Base-by-base conservation (phyloP, 176 grass and related monocot genomes). In the barley (Hordeum vulgare) region DNA sequence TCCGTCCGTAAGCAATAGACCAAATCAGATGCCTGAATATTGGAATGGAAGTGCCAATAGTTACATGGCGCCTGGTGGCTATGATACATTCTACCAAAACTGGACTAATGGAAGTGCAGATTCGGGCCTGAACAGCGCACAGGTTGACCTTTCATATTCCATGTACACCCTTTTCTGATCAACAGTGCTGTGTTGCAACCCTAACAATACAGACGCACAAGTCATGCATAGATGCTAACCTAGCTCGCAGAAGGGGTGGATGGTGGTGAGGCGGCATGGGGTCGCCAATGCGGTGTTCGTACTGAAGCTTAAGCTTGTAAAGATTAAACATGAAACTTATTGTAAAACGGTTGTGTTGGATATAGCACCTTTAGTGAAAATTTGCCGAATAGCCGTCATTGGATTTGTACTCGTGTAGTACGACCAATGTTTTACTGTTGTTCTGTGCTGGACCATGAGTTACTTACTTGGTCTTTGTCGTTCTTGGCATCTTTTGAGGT, bases 291-390 rank as follows among this genome's bases (percentile, higher is more conserved):
- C 78, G 15, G 24, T 84, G 85, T 87, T 74, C 41, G 42, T 44
- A 76, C 81, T 69, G 76, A 80, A 87, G 49, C 80, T 76, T 90
- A 80, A 87, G 61, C 80, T 76, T 90, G 84, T 90, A 90, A 84
- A 84, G 37, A 86, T 57, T 7, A 71, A 78, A 65, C 58, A 56
- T 66, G 65, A 42, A 80, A 40, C 76, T 81, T 71, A 61, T 44
- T 88, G 56, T 91, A 81, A 61, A 71, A 84, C 83, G n/a, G 61
- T 23, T 80, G 33, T 44, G 47, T 11, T 83, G 34, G 83, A 63
- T 69, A 41, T 69, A 41, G 41, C 17, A 54, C 4, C 15, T 63
- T 83, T 6, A 10, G 23, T 15, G 23, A 42, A 74, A 41, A 54
- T 78, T 83, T 72, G 54, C 78, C 64, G 59, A 78, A 64, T n/a